phyloP scores from a whole-genome alignment of 106 monocot species.

The Phalaenopsis aphrodite region DNA sequence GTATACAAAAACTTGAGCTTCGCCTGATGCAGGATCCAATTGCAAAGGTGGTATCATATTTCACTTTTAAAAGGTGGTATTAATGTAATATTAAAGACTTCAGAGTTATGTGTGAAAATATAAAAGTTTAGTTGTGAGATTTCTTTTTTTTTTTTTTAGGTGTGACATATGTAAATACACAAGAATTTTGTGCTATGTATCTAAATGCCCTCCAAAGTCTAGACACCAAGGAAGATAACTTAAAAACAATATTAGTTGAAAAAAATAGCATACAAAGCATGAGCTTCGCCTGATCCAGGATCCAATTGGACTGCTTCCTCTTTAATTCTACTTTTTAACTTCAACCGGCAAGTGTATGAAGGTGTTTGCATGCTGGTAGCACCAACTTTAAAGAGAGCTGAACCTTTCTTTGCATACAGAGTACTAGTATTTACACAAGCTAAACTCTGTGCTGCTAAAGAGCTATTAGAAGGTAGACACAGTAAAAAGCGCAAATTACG shows the following conservation, averaged over 20 bases:
- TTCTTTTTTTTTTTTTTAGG: no score
- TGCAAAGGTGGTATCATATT: no score
- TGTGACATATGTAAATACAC: no score
- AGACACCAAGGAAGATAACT: not conserved
- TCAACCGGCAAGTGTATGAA: constrained; percentile 65
- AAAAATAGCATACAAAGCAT: constrained; percentile 57
- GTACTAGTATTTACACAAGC: constrained; percentile 41
- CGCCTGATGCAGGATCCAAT: no score
- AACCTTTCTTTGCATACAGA: constrained; percentile 40
- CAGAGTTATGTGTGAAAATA: no score
- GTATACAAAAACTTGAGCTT: no score
- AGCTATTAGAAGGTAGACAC: constrained; percentile 40
- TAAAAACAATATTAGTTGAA: not conserved
- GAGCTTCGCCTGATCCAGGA: constrained; percentile 71
- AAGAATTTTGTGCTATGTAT: no score
- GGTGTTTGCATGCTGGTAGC: constrained; percentile 38
- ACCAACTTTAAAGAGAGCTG: constrained; percentile 60
- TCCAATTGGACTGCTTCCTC: constrained; percentile 49
- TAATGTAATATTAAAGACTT: no score
- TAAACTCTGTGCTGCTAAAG: constrained; percentile 53
- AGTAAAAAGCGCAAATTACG: constrained; percentile 40
- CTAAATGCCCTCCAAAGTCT: not conserved
- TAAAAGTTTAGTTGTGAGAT: no score
- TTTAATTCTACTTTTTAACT: constrained; percentile 58
- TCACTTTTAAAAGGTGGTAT: no score